A percentile compares a stretch with the other conserved stretches of the same genome.
phyloP scores from a whole-genome alignment of 2,329 filamentous ascomycete genomes.

The Talaromyces sp. region DNA sequence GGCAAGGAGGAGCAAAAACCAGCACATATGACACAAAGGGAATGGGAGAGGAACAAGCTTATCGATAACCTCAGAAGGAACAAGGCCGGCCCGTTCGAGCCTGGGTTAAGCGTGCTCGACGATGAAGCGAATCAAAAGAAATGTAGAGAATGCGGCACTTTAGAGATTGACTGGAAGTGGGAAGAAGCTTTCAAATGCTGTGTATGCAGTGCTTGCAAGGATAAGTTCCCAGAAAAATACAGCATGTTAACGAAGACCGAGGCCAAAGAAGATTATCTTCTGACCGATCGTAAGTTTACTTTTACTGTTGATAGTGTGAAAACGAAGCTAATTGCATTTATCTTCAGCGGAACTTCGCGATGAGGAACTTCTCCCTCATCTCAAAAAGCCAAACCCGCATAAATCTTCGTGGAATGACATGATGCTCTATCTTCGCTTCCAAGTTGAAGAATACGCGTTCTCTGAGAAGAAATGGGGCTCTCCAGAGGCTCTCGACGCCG shows the following conservation, averaged over 20 bases:
- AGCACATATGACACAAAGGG: slow-evolving; percentile 77
- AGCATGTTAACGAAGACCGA: slow-evolving; percentile 95
- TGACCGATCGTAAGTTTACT: slow-evolving; percentile 71
- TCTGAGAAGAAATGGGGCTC: slow-evolving; percentile 81
- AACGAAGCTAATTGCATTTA: neutral
- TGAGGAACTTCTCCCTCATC: slow-evolving; percentile 74
- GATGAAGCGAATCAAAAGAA: slow-evolving; percentile 61
- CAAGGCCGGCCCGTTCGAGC: slow-evolving; percentile 80
- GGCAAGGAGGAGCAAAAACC: slow-evolving; percentile 61
- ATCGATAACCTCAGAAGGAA: slow-evolving; percentile 65
- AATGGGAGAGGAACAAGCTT: slow-evolving; percentile 83
- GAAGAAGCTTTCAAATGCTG: slow-evolving; percentile 71
- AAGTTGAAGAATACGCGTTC: slow-evolving; percentile 92
- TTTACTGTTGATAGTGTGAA: neutral
- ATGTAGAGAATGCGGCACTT: slow-evolving; percentile 73
- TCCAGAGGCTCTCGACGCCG: slow-evolving; percentile 74
- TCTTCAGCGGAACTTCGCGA: slow-evolving; percentile 77
- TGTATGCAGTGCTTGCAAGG: slow-evolving; percentile 81
- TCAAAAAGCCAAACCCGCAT: slow-evolving; percentile 88
- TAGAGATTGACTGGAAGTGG: slow-evolving; percentile 96
- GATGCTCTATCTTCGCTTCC: slow-evolving; percentile 92
- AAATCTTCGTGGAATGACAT: slow-evolving; percentile 97
- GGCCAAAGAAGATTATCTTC: slow-evolving; percentile 86
- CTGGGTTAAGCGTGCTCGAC: slow-evolving; percentile 69
- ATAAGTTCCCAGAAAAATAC: slow-evolving; percentile 86